These are phyloP conservation scores for Didymella sp. DNA, from an alignment of 2,329 filamentous ascomycete genomes.

Conservation along the genomic window DNA sequence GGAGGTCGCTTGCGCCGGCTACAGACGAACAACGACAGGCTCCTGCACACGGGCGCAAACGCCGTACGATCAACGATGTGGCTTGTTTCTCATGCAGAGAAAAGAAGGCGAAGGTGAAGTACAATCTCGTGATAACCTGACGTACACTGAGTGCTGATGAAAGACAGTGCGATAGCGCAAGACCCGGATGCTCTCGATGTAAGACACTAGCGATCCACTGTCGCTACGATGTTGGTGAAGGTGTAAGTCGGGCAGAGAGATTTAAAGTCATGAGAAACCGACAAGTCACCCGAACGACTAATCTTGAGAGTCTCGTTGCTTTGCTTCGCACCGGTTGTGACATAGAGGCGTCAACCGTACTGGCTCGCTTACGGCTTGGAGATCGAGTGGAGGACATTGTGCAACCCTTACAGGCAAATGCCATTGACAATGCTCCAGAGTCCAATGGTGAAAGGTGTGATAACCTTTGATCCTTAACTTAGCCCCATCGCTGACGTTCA, in stretches of 20 bases:
- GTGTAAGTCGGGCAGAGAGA: neutral
- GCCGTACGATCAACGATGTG: neutral
- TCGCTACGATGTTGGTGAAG: neutral
- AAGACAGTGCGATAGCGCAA: neutral
- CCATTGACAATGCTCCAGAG: neutral
- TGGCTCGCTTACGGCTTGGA: slow-evolving; percentile 4
- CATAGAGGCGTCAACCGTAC: neutral
- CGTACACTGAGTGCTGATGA: neutral
- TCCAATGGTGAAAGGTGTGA: neutral
- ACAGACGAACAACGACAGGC: neutral
- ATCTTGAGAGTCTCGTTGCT: neutral
- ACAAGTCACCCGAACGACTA: neutral
- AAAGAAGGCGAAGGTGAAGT: neutral
- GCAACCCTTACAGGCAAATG: neutral
- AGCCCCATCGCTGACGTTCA: neutral
- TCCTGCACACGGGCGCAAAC: neutral
- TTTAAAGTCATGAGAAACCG: neutral
- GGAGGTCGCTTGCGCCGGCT: neutral
- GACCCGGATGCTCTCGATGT: neutral
- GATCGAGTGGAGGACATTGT: neutral
- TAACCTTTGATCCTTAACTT: neutral
- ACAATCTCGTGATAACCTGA: neutral
- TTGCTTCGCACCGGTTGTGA: neutral
- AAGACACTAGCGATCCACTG: neutral
- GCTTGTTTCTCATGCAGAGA: neutral